Conservation (phyloP, 2,329 filamentous ascomycete genomes). For the Monosporascus sp. region DNA sequence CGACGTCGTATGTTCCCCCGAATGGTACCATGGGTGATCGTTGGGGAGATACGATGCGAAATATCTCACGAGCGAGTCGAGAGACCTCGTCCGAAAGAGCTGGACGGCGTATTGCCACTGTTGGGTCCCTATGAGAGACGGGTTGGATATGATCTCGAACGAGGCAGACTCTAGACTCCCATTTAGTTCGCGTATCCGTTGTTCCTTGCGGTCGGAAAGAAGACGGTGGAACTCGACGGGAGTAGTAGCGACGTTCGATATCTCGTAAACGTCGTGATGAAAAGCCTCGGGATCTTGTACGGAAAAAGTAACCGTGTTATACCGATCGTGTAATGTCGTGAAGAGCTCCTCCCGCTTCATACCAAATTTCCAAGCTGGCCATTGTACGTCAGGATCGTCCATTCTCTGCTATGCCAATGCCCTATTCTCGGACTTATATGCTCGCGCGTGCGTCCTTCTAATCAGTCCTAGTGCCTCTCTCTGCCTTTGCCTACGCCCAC, state of each 20-base stretch:
- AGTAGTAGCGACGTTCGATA: constrained; percentile 46
- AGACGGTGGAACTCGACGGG: constrained; percentile 49
- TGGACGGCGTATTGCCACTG: constrained; percentile 56
- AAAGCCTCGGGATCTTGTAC: constrained; percentile 58
- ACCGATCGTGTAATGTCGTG: constrained; percentile 53
- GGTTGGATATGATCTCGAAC: constrained; percentile 57
- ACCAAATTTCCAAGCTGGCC: constrained; percentile 60
- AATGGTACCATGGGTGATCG: constrained; percentile 38
- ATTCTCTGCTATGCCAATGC: constrained; percentile 33
- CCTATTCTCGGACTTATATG: background rate
- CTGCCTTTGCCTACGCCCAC: background rate
- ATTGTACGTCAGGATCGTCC: constrained; percentile 49
- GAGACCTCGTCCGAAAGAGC: constrained; percentile 53
- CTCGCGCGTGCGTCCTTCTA: background rate
- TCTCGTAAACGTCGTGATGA: constrained; percentile 56
- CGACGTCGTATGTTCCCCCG: constrained; percentile 24
- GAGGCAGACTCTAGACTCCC: constrained; percentile 51
- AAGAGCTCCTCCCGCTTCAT: constrained; percentile 55
- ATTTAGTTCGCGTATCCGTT: constrained; percentile 51
- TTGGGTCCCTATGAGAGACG: constrained; percentile 50
- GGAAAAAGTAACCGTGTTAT: constrained; percentile 52
- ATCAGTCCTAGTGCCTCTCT: background rate
- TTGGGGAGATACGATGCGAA: constrained; percentile 55
- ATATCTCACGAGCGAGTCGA: constrained; percentile 56
- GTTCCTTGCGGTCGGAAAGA: constrained; percentile 47